These are phyloP conservation scores for Calocera cornea DNA, from an alignment of 768 basidiomycete species.

Conservation along the genomic window DNA sequence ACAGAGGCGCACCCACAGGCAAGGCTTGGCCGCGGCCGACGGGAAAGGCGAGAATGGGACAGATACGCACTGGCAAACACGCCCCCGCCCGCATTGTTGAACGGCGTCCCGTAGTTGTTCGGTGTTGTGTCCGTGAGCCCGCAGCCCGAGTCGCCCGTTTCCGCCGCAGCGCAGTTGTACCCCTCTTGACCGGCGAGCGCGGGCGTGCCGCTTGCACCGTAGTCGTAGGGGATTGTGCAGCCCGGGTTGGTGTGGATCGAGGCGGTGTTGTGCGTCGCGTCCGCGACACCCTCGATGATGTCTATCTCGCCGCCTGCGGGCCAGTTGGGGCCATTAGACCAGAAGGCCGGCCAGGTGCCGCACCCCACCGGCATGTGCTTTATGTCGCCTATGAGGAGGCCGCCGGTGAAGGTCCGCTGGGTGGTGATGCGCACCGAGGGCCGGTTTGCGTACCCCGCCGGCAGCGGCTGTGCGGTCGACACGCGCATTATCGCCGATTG, in stretches of 20 bases:
- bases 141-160: constrained; percentile 69
- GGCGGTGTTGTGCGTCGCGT: constrained; percentile 68
- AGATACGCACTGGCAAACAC: constrained; percentile 69
- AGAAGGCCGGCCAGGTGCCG: constrained; percentile 31
- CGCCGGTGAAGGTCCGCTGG: constrained; percentile 40
- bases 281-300: constrained; percentile 35
- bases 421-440: constrained; percentile 69
- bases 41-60: neutral
- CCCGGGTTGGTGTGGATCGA: constrained; percentile 68
- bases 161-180: constrained; percentile 17
- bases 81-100: constrained; percentile 76
- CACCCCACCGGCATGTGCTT: constrained; percentile 32
- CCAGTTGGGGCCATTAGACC: constrained; percentile 17
- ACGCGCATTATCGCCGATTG: constrained; percentile 80
- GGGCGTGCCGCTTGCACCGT: constrained; percentile 47
- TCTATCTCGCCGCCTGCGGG: constrained; percentile 24
- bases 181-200: constrained; percentile 31
- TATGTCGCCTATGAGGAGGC: constrained; percentile 24
- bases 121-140: constrained; percentile 49
- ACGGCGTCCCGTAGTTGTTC: constrained; percentile 65
- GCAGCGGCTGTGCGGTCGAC: constrained; percentile 46
- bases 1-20: no score
- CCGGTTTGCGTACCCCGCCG: constrained; percentile 51
- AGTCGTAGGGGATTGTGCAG: constrained; percentile 39
- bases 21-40: no score